phyloP scores from a whole-genome alignment of 225 moss, liverwort and hornwort species.

The Marchantia polymorpha region DNA sequence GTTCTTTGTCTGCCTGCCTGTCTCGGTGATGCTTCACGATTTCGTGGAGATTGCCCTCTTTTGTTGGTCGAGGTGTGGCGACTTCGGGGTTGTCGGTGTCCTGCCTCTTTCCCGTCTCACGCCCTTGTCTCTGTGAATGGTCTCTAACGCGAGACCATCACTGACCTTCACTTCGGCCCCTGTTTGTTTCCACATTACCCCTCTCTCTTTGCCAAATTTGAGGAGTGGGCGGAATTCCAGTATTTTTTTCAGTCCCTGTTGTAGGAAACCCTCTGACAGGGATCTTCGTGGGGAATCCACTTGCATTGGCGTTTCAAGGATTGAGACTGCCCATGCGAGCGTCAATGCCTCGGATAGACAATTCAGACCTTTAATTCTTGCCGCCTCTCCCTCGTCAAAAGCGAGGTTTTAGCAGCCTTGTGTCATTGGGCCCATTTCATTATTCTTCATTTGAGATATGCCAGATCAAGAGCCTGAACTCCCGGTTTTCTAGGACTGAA shows the following conservation, averaged over 20 bases:
- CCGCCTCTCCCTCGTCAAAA: not conserved
- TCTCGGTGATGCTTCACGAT: not conserved
- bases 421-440: too few relatives aligned
- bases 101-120: not conserved
- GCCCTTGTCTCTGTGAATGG: not conserved
- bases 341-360: not conserved
- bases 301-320: not conserved
- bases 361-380: slow-evolving; percentile 12
- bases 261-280: not conserved
- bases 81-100: not conserved
- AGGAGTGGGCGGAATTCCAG: not conserved
- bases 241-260: not conserved
- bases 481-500: too few relatives aligned
- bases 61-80: not conserved
- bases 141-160: not conserved
- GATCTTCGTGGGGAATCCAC: not conserved
- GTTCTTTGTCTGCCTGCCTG: slow-evolving; percentile 1
- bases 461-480: too few relatives aligned
- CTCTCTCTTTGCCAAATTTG: not conserved
- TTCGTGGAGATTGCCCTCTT: slow-evolving; percentile 5
- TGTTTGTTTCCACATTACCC: not conserved
- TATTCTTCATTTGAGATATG: too few relatives aligned
- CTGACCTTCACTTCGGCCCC: not conserved
- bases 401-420: not conserved
- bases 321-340: not conserved